These are phyloP conservation scores for Beta macrorhiza DNA, from an alignment of 179 eudicot species.

Conservation along the genomic window DNA sequence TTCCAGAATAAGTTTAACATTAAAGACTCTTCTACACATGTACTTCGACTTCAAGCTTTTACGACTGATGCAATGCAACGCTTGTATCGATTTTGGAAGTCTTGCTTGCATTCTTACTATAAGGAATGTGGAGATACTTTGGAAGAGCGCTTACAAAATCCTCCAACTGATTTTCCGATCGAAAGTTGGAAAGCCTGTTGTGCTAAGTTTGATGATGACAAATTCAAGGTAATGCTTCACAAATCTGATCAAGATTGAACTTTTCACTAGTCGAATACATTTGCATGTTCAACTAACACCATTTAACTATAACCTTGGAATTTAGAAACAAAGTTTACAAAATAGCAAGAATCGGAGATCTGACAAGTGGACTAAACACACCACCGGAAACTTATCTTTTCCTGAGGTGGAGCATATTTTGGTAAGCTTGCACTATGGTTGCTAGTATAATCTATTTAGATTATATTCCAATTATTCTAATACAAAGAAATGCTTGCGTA, in stretches of 20 bases:
- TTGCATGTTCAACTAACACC: no score
- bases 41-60: not conserved
- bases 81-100: slow-evolving; percentile 8
- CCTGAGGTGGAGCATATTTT: not conserved
- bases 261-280: no score
- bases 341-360: not conserved
- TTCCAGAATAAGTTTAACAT: no score
- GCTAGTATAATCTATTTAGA: not conserved
- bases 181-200: slow-evolving; percentile 9
- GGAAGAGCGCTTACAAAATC: not conserved
- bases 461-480: not conserved
- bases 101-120: not conserved
- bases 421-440: not conserved
- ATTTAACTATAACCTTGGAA: not conserved
- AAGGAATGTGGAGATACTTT: slow-evolving; percentile 6
- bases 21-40: no score
- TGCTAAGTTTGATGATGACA: not conserved
- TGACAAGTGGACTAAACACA: slow-evolving; percentile 6
- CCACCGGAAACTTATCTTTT: not conserved
- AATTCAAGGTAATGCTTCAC: not conserved
- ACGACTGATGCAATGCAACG: not conserved
- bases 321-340: not conserved
- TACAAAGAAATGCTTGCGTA: not conserved
- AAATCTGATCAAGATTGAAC: no score
- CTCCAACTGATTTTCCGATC: not conserved